A percentile compares a stretch with the other conserved stretches of the same genome.
Conservation (phyloP, 345 rosid genomes). For the Cardamine occulta region DNA sequence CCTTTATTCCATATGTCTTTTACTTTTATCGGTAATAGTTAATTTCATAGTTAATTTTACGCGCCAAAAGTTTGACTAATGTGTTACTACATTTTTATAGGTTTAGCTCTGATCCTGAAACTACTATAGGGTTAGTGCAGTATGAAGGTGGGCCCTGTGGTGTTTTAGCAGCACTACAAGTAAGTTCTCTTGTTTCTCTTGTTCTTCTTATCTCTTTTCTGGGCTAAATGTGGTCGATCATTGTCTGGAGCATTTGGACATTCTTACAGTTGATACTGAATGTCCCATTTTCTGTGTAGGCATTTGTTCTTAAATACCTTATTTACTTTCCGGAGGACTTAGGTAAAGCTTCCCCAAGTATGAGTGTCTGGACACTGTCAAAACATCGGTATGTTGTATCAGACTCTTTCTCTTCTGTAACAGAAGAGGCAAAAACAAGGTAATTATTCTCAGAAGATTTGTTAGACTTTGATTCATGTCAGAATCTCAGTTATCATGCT, state of each 20-base stretch:
- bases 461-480: constrained; percentile 10
- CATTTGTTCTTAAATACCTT: constrained; percentile 92
- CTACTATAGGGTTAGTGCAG: constrained; percentile 98
- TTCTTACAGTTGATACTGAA: constrained; percentile 33
- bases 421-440: constrained; percentile 82
- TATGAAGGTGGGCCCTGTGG: constrained; percentile 99
- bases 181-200: constrained; percentile 52
- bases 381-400: constrained; percentile 52
- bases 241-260: constrained; percentile 17
- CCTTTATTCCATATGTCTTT: not conserved
- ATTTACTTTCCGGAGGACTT: constrained; percentile 79
- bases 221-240: constrained; percentile 1
- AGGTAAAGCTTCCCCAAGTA: constrained; percentile 47
- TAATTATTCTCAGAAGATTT: constrained; percentile 44
- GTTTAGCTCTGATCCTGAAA: constrained; percentile 97
- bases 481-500: not conserved
- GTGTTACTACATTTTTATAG: constrained; percentile 51
- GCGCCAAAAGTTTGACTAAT: constrained; percentile 35
- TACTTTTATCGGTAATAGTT: not conserved
- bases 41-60: not conserved
- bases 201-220: constrained; percentile 9
- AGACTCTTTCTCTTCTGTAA: constrained; percentile 57
- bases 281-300: constrained; percentile 58
- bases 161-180: constrained; percentile 97
- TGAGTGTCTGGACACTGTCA: constrained; percentile 48